Evolutionary conservation across 495 filamentous ascomycete genomes (phyloP), one percentile per base, ranked within the genome.

Genomic region (Penicillium turbatum): DNA sequence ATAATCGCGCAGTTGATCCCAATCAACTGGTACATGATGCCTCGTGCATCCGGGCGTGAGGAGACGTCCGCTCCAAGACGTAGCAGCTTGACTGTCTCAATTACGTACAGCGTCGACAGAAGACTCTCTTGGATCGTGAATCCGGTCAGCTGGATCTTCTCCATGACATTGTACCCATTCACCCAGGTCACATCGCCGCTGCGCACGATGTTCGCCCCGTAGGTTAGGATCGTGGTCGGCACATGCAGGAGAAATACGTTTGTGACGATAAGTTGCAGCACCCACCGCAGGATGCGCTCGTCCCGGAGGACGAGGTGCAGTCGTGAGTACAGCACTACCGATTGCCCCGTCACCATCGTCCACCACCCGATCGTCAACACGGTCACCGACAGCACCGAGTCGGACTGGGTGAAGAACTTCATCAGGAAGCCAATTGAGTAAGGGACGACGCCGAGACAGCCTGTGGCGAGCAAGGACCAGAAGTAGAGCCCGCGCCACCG

Each of bases 41-140:
- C 72, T 17, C 72, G 66, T n/a, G 70, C 68, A 30, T 72, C 60
- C 4, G 62, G 66, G 10, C 61, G 53, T 7, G 41, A 53, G 2
- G 61, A 47, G 1, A 54, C 51, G 21, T 72, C 68, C n/a, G 70
- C 72, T 6, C 77, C 67, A 17, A 77, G 68, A 24, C 75, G 72
- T 1, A 84, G 73, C 7, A 83, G 58, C 45, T 67, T 76, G 19
- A 71, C 70, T 9, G 79, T 81, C 48, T 79, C 78, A 62, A 72
- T 75, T 2, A 86, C 72, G 56, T 85, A 86, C 1, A 85, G 54
- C 8, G 71, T 77, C 0, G 82, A 84, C 26, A 86, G 72, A 12
- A 80, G 65, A 26, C 72, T 62, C 53, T 86, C 83, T 59, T 86
- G 82, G 6, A 82, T 49, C 24, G 72, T 79, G 61, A 85, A 82